These are phyloP conservation scores for Aspergillus felis DNA, from an alignment of 2,329 filamentous ascomycete species.

Conservation along the genomic window DNA sequence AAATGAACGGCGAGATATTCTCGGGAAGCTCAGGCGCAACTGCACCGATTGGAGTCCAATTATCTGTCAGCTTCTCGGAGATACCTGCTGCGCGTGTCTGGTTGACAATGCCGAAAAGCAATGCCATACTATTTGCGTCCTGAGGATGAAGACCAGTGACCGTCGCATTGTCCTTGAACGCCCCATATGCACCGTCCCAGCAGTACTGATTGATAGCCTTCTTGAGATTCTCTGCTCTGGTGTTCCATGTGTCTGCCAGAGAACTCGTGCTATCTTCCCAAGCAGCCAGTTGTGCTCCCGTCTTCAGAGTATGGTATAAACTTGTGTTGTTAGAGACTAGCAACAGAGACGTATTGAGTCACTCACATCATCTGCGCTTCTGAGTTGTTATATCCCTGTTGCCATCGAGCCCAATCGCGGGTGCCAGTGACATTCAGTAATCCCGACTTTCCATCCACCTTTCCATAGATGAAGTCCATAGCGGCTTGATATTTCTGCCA, in stretches of 20 bases:
- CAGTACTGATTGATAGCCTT: slow-evolving; percentile 46
- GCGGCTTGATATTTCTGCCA: slow-evolving; percentile 50
- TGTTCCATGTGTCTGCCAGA: slow-evolving; percentile 21
- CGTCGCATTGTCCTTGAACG: slow-evolving; percentile 54
- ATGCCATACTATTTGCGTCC: slow-evolving; percentile 56
- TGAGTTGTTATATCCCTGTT: slow-evolving; percentile 49
- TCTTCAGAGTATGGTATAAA: slow-evolving; percentile 52
- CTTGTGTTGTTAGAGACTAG: slow-evolving; percentile 13
- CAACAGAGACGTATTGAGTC: neutral
- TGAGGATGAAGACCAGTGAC: slow-evolving; percentile 53
- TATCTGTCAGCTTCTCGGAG: slow-evolving; percentile 44
- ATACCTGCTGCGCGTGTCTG: slow-evolving; percentile 38
- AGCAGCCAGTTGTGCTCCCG: slow-evolving; percentile 49
- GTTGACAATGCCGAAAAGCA: slow-evolving; percentile 47
- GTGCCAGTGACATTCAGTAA: slow-evolving; percentile 48
- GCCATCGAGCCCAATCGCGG: slow-evolving; percentile 51
- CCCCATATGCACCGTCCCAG: slow-evolving; percentile 47
- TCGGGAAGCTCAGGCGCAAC: slow-evolving; percentile 54
- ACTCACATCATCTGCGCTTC: slow-evolving; percentile 49
- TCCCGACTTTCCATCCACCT: slow-evolving; percentile 43
- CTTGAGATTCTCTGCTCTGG: slow-evolving; percentile 33
- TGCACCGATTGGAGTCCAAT: slow-evolving; percentile 56
- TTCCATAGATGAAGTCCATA: slow-evolving; percentile 44
- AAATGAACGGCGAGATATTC: slow-evolving; percentile 57
- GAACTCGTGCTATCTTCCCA: slow-evolving; percentile 44